Conservation (phyloP, 495 filamentous ascomycete genomes). For the Tuber umbilicatum region DNA sequence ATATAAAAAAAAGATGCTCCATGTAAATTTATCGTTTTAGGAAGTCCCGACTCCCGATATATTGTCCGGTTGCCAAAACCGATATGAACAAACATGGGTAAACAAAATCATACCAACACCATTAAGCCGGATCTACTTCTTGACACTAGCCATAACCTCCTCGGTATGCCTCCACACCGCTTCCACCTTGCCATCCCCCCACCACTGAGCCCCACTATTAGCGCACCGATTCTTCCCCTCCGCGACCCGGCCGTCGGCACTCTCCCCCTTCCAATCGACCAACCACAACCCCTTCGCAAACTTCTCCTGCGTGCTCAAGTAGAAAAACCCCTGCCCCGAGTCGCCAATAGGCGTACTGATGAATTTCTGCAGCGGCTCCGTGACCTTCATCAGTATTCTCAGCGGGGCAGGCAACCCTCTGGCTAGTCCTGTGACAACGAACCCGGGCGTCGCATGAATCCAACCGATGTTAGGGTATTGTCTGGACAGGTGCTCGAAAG, state of each 20-base stretch:
- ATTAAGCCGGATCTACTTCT: background rate
- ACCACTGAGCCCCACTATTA: slow-evolving; percentile 12
- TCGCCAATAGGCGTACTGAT: slow-evolving; percentile 24
- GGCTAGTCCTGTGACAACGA: slow-evolving; percentile 22
- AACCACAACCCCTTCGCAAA: slow-evolving; percentile 23
- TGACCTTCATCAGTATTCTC: background rate
- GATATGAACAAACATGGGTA: background rate
- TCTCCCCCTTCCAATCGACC: slow-evolving; percentile 34
- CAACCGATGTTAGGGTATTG: slow-evolving; percentile 27
- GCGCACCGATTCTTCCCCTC: background rate
- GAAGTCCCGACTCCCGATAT: background rate
- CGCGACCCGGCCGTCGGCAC: slow-evolving; percentile 15
- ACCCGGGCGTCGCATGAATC: slow-evolving; percentile 27
- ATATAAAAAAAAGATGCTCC: background rate
- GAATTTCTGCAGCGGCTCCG: slow-evolving; percentile 5
- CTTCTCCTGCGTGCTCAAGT: slow-evolving; percentile 31
- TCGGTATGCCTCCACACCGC: slow-evolving; percentile 28
- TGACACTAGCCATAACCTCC: slow-evolving; percentile 14
- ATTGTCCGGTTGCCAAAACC: background rate
- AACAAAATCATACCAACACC: background rate
- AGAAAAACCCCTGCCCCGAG: slow-evolving; percentile 29
- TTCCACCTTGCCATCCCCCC: slow-evolving; percentile 25
- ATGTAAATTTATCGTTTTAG: background rate
- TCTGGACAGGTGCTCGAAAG: slow-evolving; percentile 31
- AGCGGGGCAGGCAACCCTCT: slow-evolving; percentile 25